Evolutionary conservation across 2,329 filamentous ascomycete genomes (phyloP), one percentile per base, ranked within the genome.

Genomic region (Arthroderma sp.): DNA sequence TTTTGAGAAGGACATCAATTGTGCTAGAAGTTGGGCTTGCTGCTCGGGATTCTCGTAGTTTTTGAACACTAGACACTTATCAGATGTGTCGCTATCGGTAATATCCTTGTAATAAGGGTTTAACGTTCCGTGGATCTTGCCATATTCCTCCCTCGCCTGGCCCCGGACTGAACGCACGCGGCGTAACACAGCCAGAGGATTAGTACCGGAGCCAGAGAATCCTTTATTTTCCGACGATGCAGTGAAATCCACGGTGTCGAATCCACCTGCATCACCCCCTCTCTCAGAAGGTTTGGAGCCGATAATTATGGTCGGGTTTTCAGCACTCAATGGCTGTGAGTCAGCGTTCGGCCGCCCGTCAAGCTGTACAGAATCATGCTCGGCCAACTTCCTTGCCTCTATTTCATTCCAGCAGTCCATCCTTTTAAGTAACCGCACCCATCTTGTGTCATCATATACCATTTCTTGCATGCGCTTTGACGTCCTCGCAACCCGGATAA

Each of bases 381-480:
- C 89, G 43, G 86, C 85, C 43, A 84, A 71, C 53, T 77, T 79
- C 49, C 88, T 75, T 4, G 91, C 91, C 60, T 94, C 89, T 3
- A 70, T 63, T 60, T 98, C 91, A 57, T 94, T 82, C 91, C 91
- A 98, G 53, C 84, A 83, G 1, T 82, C 85, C 80, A 98, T 94
- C 47, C 75, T 80, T 60, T 83, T 83, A 44, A 98, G 66, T 50
- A 85, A 77, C 51, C 85, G 79, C 34, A 96, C 83, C 91, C 91
- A 98, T 68, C 89, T 77, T 41, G 87, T 85, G 63, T 98, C 91
- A 62, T 98, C 91, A 65, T 96, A 98, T 3, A 95, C 88, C 88
- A 98, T 98, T 66, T 98, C 91, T 59, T 83, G 82, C 74, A 96
- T 78, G 49, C 85, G 83, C 58, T 78, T 83, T 47, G 86, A 94